A percentile compares a stretch with the other conserved stretches of the same genome.
Evolutionary conservation across 805 yeast genomes (phyloP).

Genomic region (Cyberlindnera veronae): DNA sequence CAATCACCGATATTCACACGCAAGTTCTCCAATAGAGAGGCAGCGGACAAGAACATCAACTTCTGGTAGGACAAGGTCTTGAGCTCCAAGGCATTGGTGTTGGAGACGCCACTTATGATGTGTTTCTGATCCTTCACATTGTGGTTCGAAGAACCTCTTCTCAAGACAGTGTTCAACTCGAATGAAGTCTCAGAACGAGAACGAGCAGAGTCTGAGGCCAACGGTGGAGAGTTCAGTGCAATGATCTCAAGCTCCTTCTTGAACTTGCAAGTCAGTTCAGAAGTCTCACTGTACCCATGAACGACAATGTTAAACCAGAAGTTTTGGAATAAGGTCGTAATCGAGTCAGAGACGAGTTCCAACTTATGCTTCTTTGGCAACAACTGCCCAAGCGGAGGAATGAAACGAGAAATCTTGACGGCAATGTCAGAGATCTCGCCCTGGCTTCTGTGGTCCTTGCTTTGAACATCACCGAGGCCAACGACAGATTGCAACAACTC

Average conservation of each 20-base stretch:
- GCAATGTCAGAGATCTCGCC: slow-evolving; percentile 68
- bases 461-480: slow-evolving; percentile 75
- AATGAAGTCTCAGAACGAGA: slow-evolving; percentile 87
- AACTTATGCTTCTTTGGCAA: slow-evolving; percentile 57
- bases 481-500: slow-evolving; percentile 67
- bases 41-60: slow-evolving; percentile 82
- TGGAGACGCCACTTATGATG: slow-evolving; percentile 38
- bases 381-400: slow-evolving; percentile 72
- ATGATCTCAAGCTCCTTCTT: slow-evolving; percentile 54
- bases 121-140: slow-evolving; percentile 74
- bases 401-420: slow-evolving; percentile 56
- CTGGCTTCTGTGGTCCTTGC: slow-evolving; percentile 73
- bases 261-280: slow-evolving; percentile 50
- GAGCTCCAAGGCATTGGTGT: slow-evolving; percentile 46
- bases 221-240: slow-evolving; percentile 84
- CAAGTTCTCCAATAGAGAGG: slow-evolving; percentile 72
- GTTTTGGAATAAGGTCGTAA: slow-evolving; percentile 66
- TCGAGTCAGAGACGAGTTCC: slow-evolving; percentile 41
- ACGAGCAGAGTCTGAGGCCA: slow-evolving; percentile 77
- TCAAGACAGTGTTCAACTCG: slow-evolving; percentile 84
- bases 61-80: slow-evolving; percentile 65
- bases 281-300: slow-evolving; percentile 75
- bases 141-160: slow-evolving; percentile 84
- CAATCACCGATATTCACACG: slow-evolving; percentile 81
- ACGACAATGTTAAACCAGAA: slow-evolving; percentile 93